Evolutionary conservation across 1,284 basidiomycete species (phyloP).

Genomic region (Moesziomyces globuligerus): DNA sequence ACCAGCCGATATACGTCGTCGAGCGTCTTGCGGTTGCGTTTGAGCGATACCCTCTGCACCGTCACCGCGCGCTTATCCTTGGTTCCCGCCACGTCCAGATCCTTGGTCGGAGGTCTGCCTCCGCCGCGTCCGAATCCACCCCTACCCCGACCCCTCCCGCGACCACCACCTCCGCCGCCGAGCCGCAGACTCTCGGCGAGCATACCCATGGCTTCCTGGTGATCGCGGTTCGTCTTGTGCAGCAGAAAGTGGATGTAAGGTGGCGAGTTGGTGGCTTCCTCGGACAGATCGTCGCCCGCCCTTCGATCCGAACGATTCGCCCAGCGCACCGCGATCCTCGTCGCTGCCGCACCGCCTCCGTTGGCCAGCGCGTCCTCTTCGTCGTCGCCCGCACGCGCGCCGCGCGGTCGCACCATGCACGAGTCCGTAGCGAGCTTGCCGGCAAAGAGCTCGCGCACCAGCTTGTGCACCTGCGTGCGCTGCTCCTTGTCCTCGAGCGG

Average conservation of each 20-base stretch:
- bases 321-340: slow-evolving; percentile 80
- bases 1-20: slow-evolving; percentile 80
- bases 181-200: slow-evolving; percentile 73
- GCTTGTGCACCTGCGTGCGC: slow-evolving; percentile 83
- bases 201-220: slow-evolving; percentile 86
- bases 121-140: slow-evolving; percentile 28
- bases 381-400: slow-evolving; percentile 14
- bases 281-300: slow-evolving; percentile 68
- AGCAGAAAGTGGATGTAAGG: slow-evolving; percentile 96
- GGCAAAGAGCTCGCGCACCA: slow-evolving; percentile 80
- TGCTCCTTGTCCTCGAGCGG: slow-evolving; percentile 82
- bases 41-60: slow-evolving; percentile 87
- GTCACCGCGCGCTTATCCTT: slow-evolving; percentile 99
- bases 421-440: slow-evolving; percentile 83
- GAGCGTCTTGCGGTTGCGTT: slow-evolving; percentile 80
- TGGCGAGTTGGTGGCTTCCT: slow-evolving; percentile 68
- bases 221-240: slow-evolving; percentile 97
- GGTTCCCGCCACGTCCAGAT: slow-evolving; percentile 90
- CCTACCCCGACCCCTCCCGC: slow-evolving; percentile 32
- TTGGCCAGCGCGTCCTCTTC: slow-evolving; percentile 43
- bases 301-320: slow-evolving; percentile 67
- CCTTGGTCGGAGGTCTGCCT: slow-evolving; percentile 65
- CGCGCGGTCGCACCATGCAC: slow-evolving; percentile 58
- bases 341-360: slow-evolving; percentile 49
- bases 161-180: slow-evolving; percentile 26